phyloP scores from a whole-genome alignment of 2,329 filamentous ascomycete genomes.

The Cytospora piceae region DNA sequence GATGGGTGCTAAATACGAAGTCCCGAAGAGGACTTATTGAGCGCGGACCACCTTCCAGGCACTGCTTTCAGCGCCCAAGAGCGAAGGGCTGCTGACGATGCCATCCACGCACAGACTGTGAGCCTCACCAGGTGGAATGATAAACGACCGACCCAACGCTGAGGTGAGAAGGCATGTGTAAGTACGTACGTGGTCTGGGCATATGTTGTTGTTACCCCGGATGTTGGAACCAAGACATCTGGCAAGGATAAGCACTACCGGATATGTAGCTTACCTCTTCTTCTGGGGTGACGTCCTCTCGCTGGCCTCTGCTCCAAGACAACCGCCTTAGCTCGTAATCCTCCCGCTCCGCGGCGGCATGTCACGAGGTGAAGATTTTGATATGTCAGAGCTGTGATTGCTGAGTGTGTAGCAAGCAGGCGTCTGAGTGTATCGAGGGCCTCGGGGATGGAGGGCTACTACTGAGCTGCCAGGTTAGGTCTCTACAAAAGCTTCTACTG shows the following conservation, averaged over 20 bases:
- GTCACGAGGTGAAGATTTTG: not conserved
- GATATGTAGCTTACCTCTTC: slow-evolving; percentile 4
- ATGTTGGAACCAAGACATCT: slow-evolving; percentile 11
- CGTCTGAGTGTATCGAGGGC: not conserved
- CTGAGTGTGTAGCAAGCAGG: too few species aligned
- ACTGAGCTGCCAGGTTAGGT: too few species aligned
- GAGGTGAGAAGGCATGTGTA: not conserved
- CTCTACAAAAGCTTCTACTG: not conserved
- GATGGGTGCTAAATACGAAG: slow-evolving; percentile 4
- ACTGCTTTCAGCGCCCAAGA: not conserved
- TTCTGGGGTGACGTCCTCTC: slow-evolving; percentile 9
- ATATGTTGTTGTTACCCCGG: slow-evolving; percentile 10
- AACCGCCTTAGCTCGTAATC: slow-evolving; percentile 17
- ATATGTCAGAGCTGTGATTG: not conserved
- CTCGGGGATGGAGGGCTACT: too few species aligned
- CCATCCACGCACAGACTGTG: not conserved
- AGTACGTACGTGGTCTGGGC: not conserved
- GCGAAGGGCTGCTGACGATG: slow-evolving; percentile 1
- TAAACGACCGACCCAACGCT: not conserved
- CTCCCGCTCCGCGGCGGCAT: not conserved
- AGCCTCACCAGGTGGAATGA: not conserved
- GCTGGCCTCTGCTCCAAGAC: slow-evolving; percentile 1
- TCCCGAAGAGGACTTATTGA: not conserved
- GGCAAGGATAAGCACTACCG: slow-evolving; percentile 21
- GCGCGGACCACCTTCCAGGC: not conserved